A percentile compares a stretch with the other conserved stretches of the same genome.
Evolutionary conservation across 2,329 filamentous ascomycete genomes (phyloP).

Genomic region (Penicillium sp.): DNA sequence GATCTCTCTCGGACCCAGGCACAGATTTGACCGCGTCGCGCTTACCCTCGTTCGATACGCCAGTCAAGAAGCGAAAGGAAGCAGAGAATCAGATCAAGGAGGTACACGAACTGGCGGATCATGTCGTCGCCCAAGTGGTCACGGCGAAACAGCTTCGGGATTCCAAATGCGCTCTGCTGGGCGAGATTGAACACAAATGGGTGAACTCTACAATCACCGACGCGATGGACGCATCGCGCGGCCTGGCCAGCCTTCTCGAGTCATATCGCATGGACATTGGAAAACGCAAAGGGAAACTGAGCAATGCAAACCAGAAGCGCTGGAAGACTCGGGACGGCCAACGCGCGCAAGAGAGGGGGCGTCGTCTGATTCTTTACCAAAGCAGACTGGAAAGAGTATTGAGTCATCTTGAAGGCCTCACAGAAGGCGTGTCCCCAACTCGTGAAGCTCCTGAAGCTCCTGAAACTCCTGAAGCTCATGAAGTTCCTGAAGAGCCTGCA

Average conservation of each 20-base stretch:
- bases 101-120: constrained; percentile 7
- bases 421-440: neutral
- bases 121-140: constrained; percentile 2
- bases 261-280: constrained; percentile 20
- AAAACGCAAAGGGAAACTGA: constrained; percentile 15
- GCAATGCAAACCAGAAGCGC: constrained; percentile 12
- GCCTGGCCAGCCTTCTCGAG: constrained; percentile 28
- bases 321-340: constrained; percentile 22
- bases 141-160: constrained; percentile 11
- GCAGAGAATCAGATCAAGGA: constrained; percentile 12
- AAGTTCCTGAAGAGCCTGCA: neutral
- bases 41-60: constrained; percentile 3
- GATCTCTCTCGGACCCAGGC: constrained; percentile 1
- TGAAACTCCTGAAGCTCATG: neutral
- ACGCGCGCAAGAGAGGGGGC: constrained; percentile 15
- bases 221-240: constrained; percentile 33
- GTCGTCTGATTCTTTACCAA: constrained; percentile 18
- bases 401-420: constrained; percentile 10
- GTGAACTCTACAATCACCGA: constrained; percentile 29
- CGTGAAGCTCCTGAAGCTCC: neutral
- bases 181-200: constrained; percentile 26
- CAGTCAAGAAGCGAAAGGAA: constrained; percentile 3
- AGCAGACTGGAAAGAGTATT: constrained; percentile 21
- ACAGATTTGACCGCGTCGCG: neutral
- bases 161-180: constrained; percentile 8